Base-by-base conservation (phyloP, 805 yeast genomes). In the Pichia deserticola region DNA sequence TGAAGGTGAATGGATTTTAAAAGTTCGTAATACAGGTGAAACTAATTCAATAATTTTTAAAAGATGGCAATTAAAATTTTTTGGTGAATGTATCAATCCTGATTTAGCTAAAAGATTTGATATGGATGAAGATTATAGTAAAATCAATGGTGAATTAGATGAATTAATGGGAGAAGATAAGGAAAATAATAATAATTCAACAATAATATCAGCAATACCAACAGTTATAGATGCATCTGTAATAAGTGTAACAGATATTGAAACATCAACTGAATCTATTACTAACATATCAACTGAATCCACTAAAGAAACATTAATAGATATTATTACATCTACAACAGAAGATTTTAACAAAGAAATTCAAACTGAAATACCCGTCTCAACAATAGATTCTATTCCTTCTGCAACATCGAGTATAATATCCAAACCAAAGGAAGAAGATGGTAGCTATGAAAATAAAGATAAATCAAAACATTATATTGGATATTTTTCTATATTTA, bases 1-100 rank as follows among this genome's bases (percentile, higher is more conserved):
- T 3, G 66, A 67, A 29, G 99, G 99, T 10, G 79, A 76, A 5
- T 93, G 99, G 99, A 79, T 67, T 36, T 58, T 93, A 20, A 79
- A 75, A 55, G 90, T 90, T 2, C 60, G 64, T n/a, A 75, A 77
- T 45, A 66, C 68, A 37, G 66, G 62, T 20, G 70, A 64, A 7
- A 65, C 60, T 1, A 69, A 71, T 49, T 60, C 62, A 2, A 64
- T 75, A 3, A 67, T 60, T 1, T 73, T 93, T 40, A 67, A 75
- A 41, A 71, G 76, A 58, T 93, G 96, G 95, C 84, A 81, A 62
- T 64, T 93, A 61, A 78, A 81, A 41, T 69, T 90, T 12, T 93
- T 86, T 74, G 99, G 99, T 29, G 92, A 84, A 64, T 70, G 82
- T 20, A 73, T 72, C 40, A 90, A 87, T 65, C 75, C 82, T 1